A percentile compares a stretch with the other conserved stretches of the same genome.
Evolutionary conservation across 2,329 filamentous ascomycete species (phyloP).

Genomic region (Trichothecium sympodiale): DNA sequence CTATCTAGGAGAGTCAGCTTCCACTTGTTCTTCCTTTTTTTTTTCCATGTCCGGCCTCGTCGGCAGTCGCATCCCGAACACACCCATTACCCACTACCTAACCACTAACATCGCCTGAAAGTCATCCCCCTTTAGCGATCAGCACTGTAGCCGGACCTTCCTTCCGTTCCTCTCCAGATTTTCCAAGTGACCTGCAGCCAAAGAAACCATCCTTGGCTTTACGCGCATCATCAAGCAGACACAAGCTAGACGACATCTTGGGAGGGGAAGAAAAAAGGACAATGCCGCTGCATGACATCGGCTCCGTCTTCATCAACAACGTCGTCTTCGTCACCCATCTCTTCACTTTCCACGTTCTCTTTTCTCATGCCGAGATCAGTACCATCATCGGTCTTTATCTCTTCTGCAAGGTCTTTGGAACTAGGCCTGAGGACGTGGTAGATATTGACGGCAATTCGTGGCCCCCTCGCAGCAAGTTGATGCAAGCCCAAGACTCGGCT

Average conservation of each 20-base stretch:
- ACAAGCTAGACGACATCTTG: too few relatives aligned
- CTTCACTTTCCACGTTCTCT: constrained; percentile 39
- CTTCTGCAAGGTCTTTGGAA: constrained; percentile 33
- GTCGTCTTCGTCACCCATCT: constrained; percentile 43
- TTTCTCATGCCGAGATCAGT: constrained; percentile 36
- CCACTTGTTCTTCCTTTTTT: too few relatives aligned
- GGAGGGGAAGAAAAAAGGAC: constrained; percentile 5
- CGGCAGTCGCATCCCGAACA: not conserved
- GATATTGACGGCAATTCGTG: not conserved
- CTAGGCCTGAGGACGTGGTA: constrained; percentile 33
- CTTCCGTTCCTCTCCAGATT: too few relatives aligned
- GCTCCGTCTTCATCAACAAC: constrained; percentile 38
- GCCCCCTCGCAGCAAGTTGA: not conserved
- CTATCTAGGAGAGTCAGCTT: too few relatives aligned
- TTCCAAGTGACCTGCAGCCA: too few relatives aligned
- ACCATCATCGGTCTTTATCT: constrained; percentile 35
- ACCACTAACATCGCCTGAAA: not conserved
- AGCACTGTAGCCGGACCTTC: too few relatives aligned
- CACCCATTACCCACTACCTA: not conserved
- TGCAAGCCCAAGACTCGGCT: too few relatives aligned
- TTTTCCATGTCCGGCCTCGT: too few relatives aligned
- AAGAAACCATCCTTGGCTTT: too few relatives aligned
- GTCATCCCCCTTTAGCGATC: too few relatives aligned
- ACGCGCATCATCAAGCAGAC: too few relatives aligned
- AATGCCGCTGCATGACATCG: constrained; percentile 42